phyloP scores from a whole-genome alignment of 225 moss, liverwort and hornwort species.

The Straminergon stramineum region DNA sequence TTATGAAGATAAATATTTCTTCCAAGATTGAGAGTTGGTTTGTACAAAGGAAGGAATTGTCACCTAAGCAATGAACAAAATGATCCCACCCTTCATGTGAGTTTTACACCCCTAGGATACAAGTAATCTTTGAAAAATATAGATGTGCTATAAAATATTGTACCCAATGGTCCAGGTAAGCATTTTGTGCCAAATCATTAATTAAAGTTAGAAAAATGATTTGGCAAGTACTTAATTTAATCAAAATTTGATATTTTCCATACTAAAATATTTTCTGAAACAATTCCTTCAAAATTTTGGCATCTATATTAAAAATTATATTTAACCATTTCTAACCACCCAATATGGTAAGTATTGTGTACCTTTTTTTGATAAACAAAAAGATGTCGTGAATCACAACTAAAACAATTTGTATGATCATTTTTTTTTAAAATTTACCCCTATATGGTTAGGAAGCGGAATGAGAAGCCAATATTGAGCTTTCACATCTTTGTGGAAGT shows the following conservation, averaged over 20 bases:
- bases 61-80: background rate
- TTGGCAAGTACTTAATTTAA: background rate
- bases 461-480: accelerated
- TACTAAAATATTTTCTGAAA: no score
- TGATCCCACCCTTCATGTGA: no score
- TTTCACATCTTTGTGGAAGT: background rate
- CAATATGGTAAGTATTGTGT: background rate
- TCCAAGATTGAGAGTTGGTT: background rate
- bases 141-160: background rate
- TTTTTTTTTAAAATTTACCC: background rate
- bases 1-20: background rate
- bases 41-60: background rate
- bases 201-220: background rate
- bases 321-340: background rate
- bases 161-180: background rate
- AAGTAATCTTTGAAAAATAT: background rate
- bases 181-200: background rate
- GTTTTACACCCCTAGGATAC: background rate
- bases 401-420: background rate
- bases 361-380: background rate
- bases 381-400: background rate
- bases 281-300: accelerated
- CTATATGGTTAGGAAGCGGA: background rate
- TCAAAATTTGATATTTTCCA: background rate
- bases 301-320: background rate